Conservation (phyloP, 768 basidiomycete genomes). For the Boletus sensibilis region DNA sequence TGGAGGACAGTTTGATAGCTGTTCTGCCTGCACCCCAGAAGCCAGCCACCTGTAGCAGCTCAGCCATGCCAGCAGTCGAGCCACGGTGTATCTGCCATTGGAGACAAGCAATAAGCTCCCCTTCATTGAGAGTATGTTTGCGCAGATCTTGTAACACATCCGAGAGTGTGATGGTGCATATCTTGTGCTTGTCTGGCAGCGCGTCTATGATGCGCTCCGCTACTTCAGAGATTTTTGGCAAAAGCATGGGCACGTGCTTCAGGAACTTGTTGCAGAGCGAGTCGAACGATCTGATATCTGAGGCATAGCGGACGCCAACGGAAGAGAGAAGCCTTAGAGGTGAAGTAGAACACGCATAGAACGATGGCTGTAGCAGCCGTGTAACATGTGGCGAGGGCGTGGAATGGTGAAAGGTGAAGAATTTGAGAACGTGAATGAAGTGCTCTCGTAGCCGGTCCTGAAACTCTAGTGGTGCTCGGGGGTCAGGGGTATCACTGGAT, state of each 20-base stretch:
- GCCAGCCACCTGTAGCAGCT: constrained; percentile 26
- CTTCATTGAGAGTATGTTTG: constrained; percentile 1
- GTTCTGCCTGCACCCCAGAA: constrained; percentile 46
- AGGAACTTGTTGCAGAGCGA: constrained; percentile 70
- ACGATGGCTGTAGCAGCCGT: constrained; percentile 64
- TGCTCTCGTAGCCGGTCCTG: constrained; percentile 53
- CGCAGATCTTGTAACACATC: constrained; percentile 2
- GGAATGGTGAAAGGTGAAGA: constrained; percentile 87
- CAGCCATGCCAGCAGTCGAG: background rate
- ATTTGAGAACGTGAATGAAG: constrained; percentile 77
- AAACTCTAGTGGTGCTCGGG: constrained; percentile 39
- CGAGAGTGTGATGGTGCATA: background rate
- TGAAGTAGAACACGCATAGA: constrained; percentile 32
- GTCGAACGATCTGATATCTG: constrained; percentile 55
- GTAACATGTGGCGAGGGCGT: constrained; percentile 85
- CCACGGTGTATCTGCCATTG: background rate
- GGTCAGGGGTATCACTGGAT: constrained; percentile 27
- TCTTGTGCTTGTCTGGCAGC: background rate
- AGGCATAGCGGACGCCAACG: constrained; percentile 7
- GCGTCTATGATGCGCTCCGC: constrained; percentile 48
- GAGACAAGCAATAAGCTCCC: constrained; percentile 6
- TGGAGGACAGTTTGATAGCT: constrained; percentile 59
- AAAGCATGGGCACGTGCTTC: constrained; percentile 71
- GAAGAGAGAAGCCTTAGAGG: constrained; percentile 12
- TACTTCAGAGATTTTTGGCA: constrained; percentile 50